These are phyloP conservation scores for Persicaria tinctoria DNA, from an alignment of 148 eudicot species.

Conservation along the genomic window DNA sequence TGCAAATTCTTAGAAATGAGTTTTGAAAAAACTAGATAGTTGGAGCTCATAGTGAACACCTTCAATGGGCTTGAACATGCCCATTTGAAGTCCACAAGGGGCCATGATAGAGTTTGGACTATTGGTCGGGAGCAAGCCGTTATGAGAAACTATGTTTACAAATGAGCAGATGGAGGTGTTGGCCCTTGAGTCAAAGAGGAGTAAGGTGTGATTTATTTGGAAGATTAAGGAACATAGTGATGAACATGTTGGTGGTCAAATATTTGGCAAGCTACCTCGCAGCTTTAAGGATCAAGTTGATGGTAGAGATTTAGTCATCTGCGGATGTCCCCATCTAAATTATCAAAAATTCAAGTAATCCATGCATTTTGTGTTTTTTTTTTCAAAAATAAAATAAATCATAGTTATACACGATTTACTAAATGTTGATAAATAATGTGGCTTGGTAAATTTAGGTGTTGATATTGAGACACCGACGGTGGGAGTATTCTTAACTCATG, in stretches of 20 bases:
- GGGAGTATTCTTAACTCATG: constrained; percentile 55
- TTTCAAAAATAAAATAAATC: too few relatives aligned
- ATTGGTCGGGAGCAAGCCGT: too few relatives aligned
- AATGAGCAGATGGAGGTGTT: constrained; percentile 41
- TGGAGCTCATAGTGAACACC: too few relatives aligned
- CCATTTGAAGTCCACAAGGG: too few relatives aligned
- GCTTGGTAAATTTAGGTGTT: neutral
- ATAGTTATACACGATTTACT: neutral
- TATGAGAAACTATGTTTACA: constrained; percentile 17
- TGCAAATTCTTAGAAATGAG: too few relatives aligned
- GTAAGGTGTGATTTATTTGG: constrained; percentile 49
- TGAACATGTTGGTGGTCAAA: constrained; percentile 13
- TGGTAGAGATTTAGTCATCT: constrained; percentile 31
- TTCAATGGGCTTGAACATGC: too few relatives aligned
- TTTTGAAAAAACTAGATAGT: too few relatives aligned
- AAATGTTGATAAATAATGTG: neutral
- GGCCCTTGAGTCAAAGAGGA: constrained; percentile 37
- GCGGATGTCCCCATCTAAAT: constrained; percentile 43
- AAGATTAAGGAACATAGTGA: constrained; percentile 24
- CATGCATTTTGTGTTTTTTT: neutral
- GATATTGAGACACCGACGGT: constrained; percentile 58
- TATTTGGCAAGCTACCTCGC: constrained; percentile 22
- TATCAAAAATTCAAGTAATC: neutral
- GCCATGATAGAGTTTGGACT: too few relatives aligned
- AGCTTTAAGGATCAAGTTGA: constrained; percentile 32